Evolutionary conservation across 345 rosid species (phyloP), one percentile per base, ranked within the genome.

Genomic region (Geranium brycei): DNA sequence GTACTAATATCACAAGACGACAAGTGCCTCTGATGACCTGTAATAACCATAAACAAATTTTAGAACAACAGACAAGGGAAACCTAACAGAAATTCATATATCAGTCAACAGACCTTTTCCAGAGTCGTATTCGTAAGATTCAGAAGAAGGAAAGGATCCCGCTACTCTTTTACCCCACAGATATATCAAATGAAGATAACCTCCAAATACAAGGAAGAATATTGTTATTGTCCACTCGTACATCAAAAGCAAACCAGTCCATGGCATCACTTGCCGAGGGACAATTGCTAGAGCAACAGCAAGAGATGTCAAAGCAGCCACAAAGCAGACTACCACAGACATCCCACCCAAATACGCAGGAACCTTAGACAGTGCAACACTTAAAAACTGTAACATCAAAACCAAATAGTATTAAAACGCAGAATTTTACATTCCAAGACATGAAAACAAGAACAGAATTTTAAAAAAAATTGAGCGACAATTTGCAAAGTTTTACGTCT

Each of bases 241-340:
- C 76, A 87, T 67, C 79, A 92, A 74, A 41, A 87, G 71, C 81
- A 92, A 68, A 62, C 95, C 98, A 57, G 91, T 89, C 96, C 95
- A 92, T 11, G 95, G 96, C 81, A 60, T 83, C 78, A 86, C 89
- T 82, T 89, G 96, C 38, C 77, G 88, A 58, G 95, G 96, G 71
- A 87, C 91, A 67, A 86, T 78, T 63, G 73, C 59, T 6, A 91
- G 71, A 70, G 90, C 75, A 63, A 87, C 66, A 61, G 82, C 93
- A 67, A 87, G 64, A 71, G 98, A 76, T 66, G 75, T 75, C 59
- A 80, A 23, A 58, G 67, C 78, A 65, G 84, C 79, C 63, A 69
- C 28, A 62, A 89, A 84, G 69, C 89, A 87, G 59, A 73, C 71
- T 16, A 70, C 59, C 31, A 89, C 71, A 17, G 98, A 87, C 63